phyloP scores from a whole-genome alignment of 2,329 filamentous ascomycete genomes.

The Hypoxylon sp. region DNA sequence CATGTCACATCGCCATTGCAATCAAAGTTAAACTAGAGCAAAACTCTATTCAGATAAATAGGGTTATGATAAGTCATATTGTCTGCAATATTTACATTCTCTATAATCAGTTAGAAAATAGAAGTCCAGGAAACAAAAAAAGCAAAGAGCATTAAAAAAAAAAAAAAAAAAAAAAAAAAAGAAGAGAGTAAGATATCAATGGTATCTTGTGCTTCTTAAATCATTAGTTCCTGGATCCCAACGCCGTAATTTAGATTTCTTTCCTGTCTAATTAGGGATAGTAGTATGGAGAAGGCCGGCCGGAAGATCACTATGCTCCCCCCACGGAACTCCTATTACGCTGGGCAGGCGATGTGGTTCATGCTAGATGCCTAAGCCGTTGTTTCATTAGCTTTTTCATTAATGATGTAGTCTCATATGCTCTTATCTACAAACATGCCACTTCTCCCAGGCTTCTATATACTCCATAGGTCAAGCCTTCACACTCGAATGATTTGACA shows the following conservation, averaged over 20 bases:
- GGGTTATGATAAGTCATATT: slow-evolving; percentile 6
- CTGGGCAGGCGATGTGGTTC: background rate
- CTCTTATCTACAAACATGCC: background rate
- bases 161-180: background rate
- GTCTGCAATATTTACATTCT: background rate
- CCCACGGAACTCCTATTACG: slow-evolving; percentile 9
- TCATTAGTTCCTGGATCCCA: background rate
- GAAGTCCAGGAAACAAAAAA: background rate
- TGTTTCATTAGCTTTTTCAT: background rate
- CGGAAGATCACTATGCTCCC: background rate
- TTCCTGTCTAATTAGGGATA: background rate
- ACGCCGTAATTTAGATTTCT: slow-evolving; percentile 6
- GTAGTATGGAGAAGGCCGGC: background rate
- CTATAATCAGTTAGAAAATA: background rate
- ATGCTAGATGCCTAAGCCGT: background rate
- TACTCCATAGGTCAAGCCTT: background rate
- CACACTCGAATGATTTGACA: background rate
- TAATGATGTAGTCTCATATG: slow-evolving; percentile 5
- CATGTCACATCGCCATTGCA: background rate
- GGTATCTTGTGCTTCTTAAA: background rate
- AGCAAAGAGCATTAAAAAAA: background rate
- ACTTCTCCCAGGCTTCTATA: background rate
- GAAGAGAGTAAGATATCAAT: background rate
- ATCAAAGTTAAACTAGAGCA: background rate
- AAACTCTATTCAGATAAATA: background rate